Evolutionary conservation across 306 rosid species (phyloP).

Genomic region (Trichosanthes truncata): DNA sequence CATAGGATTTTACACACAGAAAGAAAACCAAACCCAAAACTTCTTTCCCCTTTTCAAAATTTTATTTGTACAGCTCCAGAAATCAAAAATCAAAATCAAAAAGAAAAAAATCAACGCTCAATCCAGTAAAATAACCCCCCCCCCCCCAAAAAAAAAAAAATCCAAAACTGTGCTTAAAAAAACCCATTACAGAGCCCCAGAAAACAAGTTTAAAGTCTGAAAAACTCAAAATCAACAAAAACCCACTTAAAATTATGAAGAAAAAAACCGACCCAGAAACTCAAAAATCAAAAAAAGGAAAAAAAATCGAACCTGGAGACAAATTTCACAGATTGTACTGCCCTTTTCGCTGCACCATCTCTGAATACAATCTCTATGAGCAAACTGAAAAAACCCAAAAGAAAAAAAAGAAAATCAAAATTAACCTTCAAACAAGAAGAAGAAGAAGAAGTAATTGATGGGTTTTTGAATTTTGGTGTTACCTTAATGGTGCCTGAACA

Average conservation of each 20-base stretch:
- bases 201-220: neutral
- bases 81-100: neutral
- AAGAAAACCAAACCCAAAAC: neutral
- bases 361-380: slow-evolving; percentile 96
- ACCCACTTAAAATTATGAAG: neutral
- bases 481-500: slow-evolving; percentile 98
- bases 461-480: neutral
- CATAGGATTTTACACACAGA: neutral
- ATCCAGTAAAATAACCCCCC: neutral
- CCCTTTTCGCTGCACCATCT: slow-evolving; percentile 97
- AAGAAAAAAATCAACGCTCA: neutral
- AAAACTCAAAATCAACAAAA: neutral
- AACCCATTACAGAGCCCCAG: neutral
- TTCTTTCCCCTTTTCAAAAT: neutral
- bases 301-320: slow-evolving; percentile 62
- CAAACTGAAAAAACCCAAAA: slow-evolving; percentile 37
- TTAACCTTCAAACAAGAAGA: neutral
- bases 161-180: neutral
- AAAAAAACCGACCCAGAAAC: slow-evolving; percentile 1
- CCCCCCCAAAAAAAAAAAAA: neutral
- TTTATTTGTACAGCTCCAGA: neutral
- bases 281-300: neutral
- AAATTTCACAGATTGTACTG: slow-evolving; percentile 74
- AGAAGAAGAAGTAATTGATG: neutral
- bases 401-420: neutral